Evolutionary conservation across 164 flowering plant species (phyloP).

Genomic region (Amborella trichopoda): DNA sequence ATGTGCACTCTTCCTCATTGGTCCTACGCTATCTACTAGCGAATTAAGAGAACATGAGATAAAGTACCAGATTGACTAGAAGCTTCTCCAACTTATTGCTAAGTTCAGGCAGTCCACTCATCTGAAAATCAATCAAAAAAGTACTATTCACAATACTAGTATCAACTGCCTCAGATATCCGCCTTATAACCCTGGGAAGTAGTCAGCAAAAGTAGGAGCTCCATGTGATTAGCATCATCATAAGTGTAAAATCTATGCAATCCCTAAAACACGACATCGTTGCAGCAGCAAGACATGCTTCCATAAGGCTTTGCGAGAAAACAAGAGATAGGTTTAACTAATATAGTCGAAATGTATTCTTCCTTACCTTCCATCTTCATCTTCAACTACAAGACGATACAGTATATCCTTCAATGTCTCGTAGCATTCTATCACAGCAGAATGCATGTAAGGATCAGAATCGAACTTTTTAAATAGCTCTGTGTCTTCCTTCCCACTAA

Average conservation of each 20-base stretch:
- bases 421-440: conserved; percentile 87
- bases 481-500: conserved; percentile 55
- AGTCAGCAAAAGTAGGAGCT: conserved; percentile 4
- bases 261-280: too few relatives aligned
- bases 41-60: conserved; percentile 1
- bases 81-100: conserved; percentile 76
- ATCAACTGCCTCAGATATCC: conserved; percentile 51
- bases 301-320: too few relatives aligned
- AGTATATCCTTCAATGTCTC: conserved; percentile 63
- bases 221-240: too few relatives aligned
- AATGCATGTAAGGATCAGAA: conserved; percentile 63
- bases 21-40: not conserved
- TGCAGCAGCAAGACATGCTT: too few relatives aligned
- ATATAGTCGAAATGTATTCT: not conserved
- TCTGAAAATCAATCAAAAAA: conserved; percentile 54
- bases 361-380: conserved; percentile 47
- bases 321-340: too few relatives aligned
- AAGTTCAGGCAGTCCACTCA: conserved; percentile 69
- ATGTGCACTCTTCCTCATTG: too few relatives aligned
- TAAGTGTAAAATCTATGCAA: too few relatives aligned
- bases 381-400: conserved; percentile 40
- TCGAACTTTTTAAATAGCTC: conserved; percentile 70
- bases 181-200: conserved; percentile 35
- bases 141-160: conserved; percentile 25
- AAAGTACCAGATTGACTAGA: conserved; percentile 50